Evolutionary conservation across 2,329 filamentous ascomycete genomes (phyloP).

Genomic region (Ascocoryne sarcoides): DNA sequence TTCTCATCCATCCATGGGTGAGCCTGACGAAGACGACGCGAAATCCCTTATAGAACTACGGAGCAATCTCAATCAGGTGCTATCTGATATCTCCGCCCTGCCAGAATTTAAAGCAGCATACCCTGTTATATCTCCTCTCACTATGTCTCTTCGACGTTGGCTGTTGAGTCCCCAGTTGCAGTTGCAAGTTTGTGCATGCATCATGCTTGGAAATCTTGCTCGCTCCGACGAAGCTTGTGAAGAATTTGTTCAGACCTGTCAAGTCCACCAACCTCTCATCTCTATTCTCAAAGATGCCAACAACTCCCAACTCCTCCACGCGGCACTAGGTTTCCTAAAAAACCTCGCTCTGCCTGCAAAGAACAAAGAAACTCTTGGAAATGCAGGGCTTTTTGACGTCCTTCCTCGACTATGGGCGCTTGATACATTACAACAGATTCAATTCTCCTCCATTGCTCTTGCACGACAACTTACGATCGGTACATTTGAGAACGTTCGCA

Average conservation of each 20-base stretch:
- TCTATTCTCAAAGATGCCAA: conserved; percentile 34
- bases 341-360: conserved; percentile 50
- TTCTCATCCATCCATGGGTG: conserved; percentile 18
- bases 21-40: conserved; percentile 33
- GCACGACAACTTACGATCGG: conserved; percentile 46
- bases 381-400: conserved; percentile 37
- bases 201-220: conserved; percentile 53
- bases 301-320: conserved; percentile 46
- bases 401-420: conserved; percentile 47
- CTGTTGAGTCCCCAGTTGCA: conserved; percentile 32
- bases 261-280: conserved; percentile 38
- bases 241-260: conserved; percentile 39
- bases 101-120: conserved; percentile 37
- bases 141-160: conserved; percentile 39
- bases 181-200: conserved; percentile 49
- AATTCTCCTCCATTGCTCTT: conserved; percentile 51
- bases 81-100: conserved; percentile 43
- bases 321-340: conserved; percentile 51
- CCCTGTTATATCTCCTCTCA: conserved; percentile 35
- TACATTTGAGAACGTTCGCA: conserved; percentile 42
- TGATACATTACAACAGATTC: conserved; percentile 46
- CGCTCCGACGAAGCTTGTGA: conserved; percentile 47
- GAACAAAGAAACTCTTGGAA: conserved; percentile 46
- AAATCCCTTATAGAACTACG: conserved; percentile 43
- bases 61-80: conserved; percentile 40